phyloP scores from a whole-genome alignment of 2,329 filamentous ascomycete genomes.

The Penicillium concentricum region DNA sequence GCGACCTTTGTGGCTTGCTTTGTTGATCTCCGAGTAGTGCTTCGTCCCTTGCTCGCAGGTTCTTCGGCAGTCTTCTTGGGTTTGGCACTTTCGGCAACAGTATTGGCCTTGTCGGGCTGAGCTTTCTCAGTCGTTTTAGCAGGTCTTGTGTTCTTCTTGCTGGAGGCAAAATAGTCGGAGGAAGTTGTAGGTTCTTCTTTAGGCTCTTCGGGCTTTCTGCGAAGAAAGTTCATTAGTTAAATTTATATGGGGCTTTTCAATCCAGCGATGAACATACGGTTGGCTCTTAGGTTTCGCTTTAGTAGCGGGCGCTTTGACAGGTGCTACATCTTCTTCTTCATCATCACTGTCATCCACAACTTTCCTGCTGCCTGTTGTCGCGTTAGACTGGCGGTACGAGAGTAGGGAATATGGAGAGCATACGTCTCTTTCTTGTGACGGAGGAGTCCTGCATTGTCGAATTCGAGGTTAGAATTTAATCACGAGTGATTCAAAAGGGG shows the following conservation, averaged over 20 bases:
- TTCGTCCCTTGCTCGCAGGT: slow-evolving; percentile 15
- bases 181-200: slow-evolving; percentile 59
- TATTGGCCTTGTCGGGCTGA: slow-evolving; percentile 13
- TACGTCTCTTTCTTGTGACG: slow-evolving; percentile 38
- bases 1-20: slow-evolving; percentile 44
- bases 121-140: slow-evolving; percentile 23
- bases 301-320: slow-evolving; percentile 40
- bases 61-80: slow-evolving; percentile 17
- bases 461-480: slow-evolving; percentile 9
- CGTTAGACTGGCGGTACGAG: slow-evolving; percentile 5
- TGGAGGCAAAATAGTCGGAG: slow-evolving; percentile 62
- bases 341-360: slow-evolving; percentile 80
- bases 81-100: slow-evolving; percentile 18
- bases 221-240: slow-evolving; percentile 6
- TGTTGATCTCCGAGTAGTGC: slow-evolving; percentile 5
- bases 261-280: slow-evolving; percentile 44
- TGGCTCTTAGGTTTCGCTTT: slow-evolving; percentile 41
- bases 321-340: slow-evolving; percentile 60
- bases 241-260: not conserved
- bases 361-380: slow-evolving; percentile 55
- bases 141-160: slow-evolving; percentile 55
- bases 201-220: slow-evolving; percentile 50
- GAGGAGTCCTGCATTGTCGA: slow-evolving; percentile 25
- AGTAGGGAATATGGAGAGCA: slow-evolving; percentile 6
- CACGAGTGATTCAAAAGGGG: not conserved